phyloP scores from a whole-genome alignment of 495 filamentous ascomycete species.

The Penicillium nucicola region DNA sequence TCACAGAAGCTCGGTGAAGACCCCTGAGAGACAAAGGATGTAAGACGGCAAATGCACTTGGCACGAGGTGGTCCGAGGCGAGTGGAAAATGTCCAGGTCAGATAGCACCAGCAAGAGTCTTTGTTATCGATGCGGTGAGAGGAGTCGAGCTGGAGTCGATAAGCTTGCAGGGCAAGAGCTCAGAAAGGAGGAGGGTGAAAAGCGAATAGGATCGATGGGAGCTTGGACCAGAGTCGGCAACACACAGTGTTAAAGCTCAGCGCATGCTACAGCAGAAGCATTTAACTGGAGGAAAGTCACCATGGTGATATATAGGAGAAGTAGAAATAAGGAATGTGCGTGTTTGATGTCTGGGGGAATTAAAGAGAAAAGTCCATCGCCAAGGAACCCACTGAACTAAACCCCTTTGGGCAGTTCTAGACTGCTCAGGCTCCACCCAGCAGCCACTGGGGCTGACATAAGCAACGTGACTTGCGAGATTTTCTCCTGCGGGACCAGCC shows the following conservation, averaged over 20 bases:
- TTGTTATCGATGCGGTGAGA: slow-evolving; percentile 32
- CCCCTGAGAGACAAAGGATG: slow-evolving; percentile 12
- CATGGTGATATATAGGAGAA: slow-evolving; percentile 8
- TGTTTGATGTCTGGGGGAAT: neutral
- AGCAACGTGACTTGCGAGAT: neutral
- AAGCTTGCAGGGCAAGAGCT: slow-evolving; percentile 19
- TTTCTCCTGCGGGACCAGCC: neutral
- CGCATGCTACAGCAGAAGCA: slow-evolving; percentile 22
- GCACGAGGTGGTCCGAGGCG: slow-evolving; percentile 15
- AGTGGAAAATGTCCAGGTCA: slow-evolving; percentile 12
- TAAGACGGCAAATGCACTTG: slow-evolving; percentile 4
- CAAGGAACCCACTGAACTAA: neutral
- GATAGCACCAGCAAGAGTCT: slow-evolving; percentile 5
- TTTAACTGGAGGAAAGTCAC: slow-evolving; percentile 25
- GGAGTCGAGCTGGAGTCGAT: slow-evolving; percentile 15
- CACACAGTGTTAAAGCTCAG: slow-evolving; percentile 22
- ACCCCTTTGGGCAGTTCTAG: neutral
- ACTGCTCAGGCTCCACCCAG: neutral
- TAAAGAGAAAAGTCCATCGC: neutral
- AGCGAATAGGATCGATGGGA: slow-evolving; percentile 16
- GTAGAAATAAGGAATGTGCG: slow-evolving; percentile 11
- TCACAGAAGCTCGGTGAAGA: slow-evolving; percentile 22
- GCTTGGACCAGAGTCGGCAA: slow-evolving; percentile 11
- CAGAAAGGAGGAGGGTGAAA: slow-evolving; percentile 1
- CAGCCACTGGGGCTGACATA: neutral